Evolutionary conservation across 164 flowering plant genomes (phyloP), one percentile per base, ranked within the genome.

Genomic region (Magnolia changhungtana): DNA sequence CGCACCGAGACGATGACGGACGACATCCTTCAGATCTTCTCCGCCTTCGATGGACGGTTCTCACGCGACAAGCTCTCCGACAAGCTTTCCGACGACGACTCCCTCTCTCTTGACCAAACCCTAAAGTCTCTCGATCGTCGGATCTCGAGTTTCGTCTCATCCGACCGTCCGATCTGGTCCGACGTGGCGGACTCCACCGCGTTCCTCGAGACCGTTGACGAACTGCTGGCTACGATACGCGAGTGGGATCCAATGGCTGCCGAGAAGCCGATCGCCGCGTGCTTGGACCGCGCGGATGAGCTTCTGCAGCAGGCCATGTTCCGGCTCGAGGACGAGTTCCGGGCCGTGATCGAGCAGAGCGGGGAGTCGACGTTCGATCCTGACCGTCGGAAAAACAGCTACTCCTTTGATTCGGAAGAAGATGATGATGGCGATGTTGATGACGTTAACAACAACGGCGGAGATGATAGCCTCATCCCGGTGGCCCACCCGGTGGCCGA

Each of bases 11-110:
- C 89, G 31, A 91, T 86, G 88, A 87, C 98, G 13, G 99, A 95
- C 74, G 98, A 95, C 63, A 92, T 95, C 18, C 83, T 95, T 59
- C 90, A 95, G 81, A 89, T 93, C 73, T 91, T 92, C 87, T 92
- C 99, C 72, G 87, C 82, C 75, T 95, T 92, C 80, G 99, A 95
- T 78, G 90, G 89, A 49, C 80, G 98, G 5, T 86, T 95, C 73
- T 90, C 97, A 5, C 90, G 91, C 61, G 98, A 92, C 51, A 91
- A 91, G 49, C 65, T 94, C 67, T 77, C 94, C 1, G 87, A 85
- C 5, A 80, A 85, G 50, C 20, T 75, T 5, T 75, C 76, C 50
- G 81, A 52, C 23, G 86, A 74, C 50, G 86, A 77, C 74, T 73
- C 24, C 67, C 81, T 84, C 0, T 79, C 84, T 0, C 81, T 92